Evolutionary conservation across 2,329 filamentous ascomycete genomes (phyloP).

Genomic region (Colletotrichum musicola): DNA sequence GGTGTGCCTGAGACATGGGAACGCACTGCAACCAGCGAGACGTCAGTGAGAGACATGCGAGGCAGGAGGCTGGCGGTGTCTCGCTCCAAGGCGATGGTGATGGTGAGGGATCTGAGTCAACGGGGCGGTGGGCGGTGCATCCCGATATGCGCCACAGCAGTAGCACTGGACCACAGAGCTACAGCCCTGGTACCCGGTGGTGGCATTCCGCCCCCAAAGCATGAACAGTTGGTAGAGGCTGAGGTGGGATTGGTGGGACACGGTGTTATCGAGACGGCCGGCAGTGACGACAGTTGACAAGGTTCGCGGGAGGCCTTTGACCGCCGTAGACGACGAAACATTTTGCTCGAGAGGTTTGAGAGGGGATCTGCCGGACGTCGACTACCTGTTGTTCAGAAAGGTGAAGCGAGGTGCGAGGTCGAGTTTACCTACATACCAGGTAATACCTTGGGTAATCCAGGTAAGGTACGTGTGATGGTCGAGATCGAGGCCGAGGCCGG

Average conservation of each 20-base stretch:
- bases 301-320: constrained; percentile 15
- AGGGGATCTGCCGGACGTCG: constrained; percentile 8
- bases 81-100: constrained; percentile 23
- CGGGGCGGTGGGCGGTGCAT: constrained; percentile 27
- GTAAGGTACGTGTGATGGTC: background rate
- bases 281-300: constrained; percentile 19
- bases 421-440: constrained; percentile 10
- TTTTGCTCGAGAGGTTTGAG: background rate
- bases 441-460: too few relatives aligned
- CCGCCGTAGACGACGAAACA: background rate
- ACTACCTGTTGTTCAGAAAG: background rate
- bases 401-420: constrained; percentile 1
- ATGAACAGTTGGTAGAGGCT: constrained; percentile 32
- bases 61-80: constrained; percentile 18
- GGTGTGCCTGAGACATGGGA: constrained; percentile 8
- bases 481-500: constrained; percentile 18
- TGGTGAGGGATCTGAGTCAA: constrained; percentile 36
- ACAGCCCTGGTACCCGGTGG: constrained; percentile 8
- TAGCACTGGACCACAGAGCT: background rate
- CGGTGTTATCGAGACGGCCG: constrained; percentile 5
- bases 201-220: constrained; percentile 1
- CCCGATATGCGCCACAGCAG: constrained; percentile 26
- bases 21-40: constrained; percentile 14
- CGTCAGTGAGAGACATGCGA: constrained; percentile 21
- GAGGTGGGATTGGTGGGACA: constrained; percentile 19